A percentile compares a stretch with the other conserved stretches of the same genome.
Conservation (phyloP, 164 flowering plant genomes). For the Sedum album region DNA sequence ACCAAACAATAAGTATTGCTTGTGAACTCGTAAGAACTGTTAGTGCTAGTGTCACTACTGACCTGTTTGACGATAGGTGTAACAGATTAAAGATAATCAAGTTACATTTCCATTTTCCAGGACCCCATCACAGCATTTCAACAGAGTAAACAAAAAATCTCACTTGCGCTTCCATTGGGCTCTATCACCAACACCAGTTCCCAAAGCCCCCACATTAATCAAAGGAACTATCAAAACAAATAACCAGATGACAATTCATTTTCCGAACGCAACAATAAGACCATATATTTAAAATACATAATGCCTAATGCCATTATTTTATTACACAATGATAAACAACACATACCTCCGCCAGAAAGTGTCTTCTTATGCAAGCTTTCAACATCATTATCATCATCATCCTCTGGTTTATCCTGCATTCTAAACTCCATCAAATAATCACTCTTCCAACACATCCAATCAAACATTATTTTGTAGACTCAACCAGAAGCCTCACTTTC, state of each 20-base stretch:
- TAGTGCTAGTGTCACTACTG: slow-evolving; percentile 69
- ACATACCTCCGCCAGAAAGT: slow-evolving; percentile 23
- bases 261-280: no score
- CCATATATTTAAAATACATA: background rate
- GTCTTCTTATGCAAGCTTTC: slow-evolving; percentile 49
- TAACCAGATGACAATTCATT: background rate
- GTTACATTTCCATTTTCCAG: background rate
- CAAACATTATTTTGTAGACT: background rate
- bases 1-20: slow-evolving; percentile 96
- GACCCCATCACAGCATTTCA: background rate
- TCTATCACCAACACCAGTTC: slow-evolving; percentile 24
- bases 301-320: background rate
- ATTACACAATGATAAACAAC: slow-evolving; percentile 8
- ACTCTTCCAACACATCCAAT: background rate
- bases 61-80: slow-evolving; percentile 27
- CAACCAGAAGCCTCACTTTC: background rate
- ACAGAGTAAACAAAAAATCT: slow-evolving; percentile 12
- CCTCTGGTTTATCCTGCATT: slow-evolving; percentile 34
- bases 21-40: slow-evolving; percentile 94
- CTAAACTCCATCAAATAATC: background rate
- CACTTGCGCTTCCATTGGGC: slow-evolving; percentile 78
- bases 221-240: slow-evolving; percentile 21
- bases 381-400: slow-evolving; percentile 28
- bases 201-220: slow-evolving; percentile 24
- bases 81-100: background rate